These are phyloP conservation scores for Chiua sp. DNA, from an alignment of 1,284 basidiomycete genomes.

Conservation along the genomic window DNA sequence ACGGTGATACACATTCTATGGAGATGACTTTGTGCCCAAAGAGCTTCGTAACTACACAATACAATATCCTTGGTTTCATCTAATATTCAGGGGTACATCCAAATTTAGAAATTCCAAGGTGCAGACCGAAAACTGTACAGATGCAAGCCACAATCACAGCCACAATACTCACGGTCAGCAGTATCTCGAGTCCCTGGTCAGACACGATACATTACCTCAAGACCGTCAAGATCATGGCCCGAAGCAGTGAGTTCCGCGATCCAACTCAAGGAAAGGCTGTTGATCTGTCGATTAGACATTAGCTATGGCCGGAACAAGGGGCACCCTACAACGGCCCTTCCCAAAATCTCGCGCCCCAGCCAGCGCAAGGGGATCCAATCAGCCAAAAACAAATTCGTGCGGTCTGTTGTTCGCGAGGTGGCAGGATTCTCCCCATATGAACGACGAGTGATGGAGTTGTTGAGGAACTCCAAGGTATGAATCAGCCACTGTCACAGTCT, in stretches of 20 bases:
- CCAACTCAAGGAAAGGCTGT: not conserved
- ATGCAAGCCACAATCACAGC: constrained; percentile 38
- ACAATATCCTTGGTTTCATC: not conserved
- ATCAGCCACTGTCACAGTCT: not conserved
- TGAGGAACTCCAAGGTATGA: constrained; percentile 97
- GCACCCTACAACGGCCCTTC: constrained; percentile 89
- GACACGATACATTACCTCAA: constrained; percentile 46
- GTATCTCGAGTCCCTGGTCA: not conserved
- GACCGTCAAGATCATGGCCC: constrained; percentile 69
- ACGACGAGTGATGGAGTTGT: constrained; percentile 97
- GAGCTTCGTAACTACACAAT: constrained; percentile 2
- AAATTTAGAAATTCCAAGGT: constrained; percentile 7
- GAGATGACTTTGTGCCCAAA: constrained; percentile 5
- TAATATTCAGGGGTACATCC: constrained; percentile 22
- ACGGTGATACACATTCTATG: constrained; percentile 38
- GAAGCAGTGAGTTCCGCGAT: constrained; percentile 60
- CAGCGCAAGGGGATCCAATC: constrained; percentile 93
- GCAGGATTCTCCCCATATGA: constrained; percentile 99
- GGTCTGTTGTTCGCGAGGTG: constrained; percentile 92
- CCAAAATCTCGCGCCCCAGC: constrained; percentile 81
- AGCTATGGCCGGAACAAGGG: constrained; percentile 94
- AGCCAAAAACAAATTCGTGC: constrained; percentile 89
- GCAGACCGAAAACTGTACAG: constrained; percentile 50
- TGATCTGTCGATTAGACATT: constrained; percentile 64
- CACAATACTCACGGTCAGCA: constrained; percentile 28